A percentile compares a stretch with the other conserved stretches of the same genome.
phyloP scores from a whole-genome alignment of 2,329 filamentous ascomycete species.

The Dendryphion nanum region DNA sequence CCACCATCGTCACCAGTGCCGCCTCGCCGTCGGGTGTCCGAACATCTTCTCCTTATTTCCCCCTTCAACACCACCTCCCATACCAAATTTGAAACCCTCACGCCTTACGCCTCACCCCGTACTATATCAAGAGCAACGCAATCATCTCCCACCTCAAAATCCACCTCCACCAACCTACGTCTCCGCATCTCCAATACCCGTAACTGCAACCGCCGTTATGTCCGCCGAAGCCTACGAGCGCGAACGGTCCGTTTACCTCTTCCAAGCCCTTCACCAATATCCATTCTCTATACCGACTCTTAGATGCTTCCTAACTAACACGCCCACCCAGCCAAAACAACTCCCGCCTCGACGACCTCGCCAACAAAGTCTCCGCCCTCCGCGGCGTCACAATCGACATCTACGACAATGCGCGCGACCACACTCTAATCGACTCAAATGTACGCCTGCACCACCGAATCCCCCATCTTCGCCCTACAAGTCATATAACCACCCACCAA shows the following conservation, averaged over 20 bases:
- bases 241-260: slow-evolving; percentile 54
- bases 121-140: no score
- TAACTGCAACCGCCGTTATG: slow-evolving; percentile 44
- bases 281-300: slow-evolving; percentile 4
- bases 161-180: not conserved
- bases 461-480: not conserved
- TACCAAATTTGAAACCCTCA: no score
- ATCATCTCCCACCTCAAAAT: not conserved
- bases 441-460: not conserved
- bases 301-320: slow-evolving; percentile 8
- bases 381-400: slow-evolving; percentile 96
- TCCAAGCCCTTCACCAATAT: not conserved
- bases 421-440: slow-evolving; percentile 83
- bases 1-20: slow-evolving; percentile 2
- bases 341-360: slow-evolving; percentile 85
- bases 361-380: slow-evolving; percentile 85
- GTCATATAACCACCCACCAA: not conserved
- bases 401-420: slow-evolving; percentile 89
- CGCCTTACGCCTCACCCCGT: not conserved
- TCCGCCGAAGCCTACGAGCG: slow-evolving; percentile 59
- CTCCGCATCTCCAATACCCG: no score
- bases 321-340: slow-evolving; percentile 73
- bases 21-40: not conserved
- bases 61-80: not conserved
- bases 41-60: not conserved